Evolutionary conservation across 805 yeast species (phyloP).

Genomic region (Yamadazyma olivae): DNA sequence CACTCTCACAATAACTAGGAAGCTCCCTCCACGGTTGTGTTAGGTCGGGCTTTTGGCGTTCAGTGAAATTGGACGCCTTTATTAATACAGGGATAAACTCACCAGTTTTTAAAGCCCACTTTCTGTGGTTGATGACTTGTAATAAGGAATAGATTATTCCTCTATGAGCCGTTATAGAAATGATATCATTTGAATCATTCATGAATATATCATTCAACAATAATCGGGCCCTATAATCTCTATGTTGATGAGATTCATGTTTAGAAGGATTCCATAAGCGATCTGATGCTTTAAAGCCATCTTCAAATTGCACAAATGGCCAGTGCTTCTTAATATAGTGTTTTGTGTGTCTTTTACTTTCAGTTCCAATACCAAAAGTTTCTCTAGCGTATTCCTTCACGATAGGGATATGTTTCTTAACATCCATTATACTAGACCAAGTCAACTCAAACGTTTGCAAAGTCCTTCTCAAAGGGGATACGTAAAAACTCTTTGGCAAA

Average conservation of each 20-base stretch:
- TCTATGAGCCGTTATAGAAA: slow-evolving; percentile 27
- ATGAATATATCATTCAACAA: slow-evolving; percentile 26
- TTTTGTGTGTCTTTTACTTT: slow-evolving; percentile 24
- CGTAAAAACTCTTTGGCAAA: slow-evolving; percentile 24
- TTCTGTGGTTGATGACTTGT: slow-evolving; percentile 21
- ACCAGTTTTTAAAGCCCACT: slow-evolving; percentile 23
- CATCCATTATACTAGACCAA: slow-evolving; percentile 20
- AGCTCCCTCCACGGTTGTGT: slow-evolving; percentile 12
- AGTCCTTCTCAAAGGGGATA: slow-evolving; percentile 30
- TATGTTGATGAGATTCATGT: slow-evolving; percentile 25
- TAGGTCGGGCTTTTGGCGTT: slow-evolving; percentile 9
- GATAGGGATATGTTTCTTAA: slow-evolving; percentile 14
- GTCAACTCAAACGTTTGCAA: slow-evolving; percentile 25
- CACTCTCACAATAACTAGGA: slow-evolving; percentile 10
- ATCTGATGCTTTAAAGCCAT: slow-evolving; percentile 22
- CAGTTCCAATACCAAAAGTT: slow-evolving; percentile 31
- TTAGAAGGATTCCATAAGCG: slow-evolving; percentile 18
- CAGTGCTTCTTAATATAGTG: slow-evolving; percentile 17
- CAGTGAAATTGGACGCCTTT: slow-evolving; percentile 10
- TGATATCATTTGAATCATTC: slow-evolving; percentile 16
- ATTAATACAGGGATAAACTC: slow-evolving; percentile 27
- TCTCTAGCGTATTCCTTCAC: slow-evolving; percentile 29
- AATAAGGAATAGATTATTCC: slow-evolving; percentile 26
- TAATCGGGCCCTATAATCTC: slow-evolving; percentile 22
- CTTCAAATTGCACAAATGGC: slow-evolving; percentile 23